phyloP scores from a whole-genome alignment of 164 flowering plant species.

The Stephania japonica region DNA sequence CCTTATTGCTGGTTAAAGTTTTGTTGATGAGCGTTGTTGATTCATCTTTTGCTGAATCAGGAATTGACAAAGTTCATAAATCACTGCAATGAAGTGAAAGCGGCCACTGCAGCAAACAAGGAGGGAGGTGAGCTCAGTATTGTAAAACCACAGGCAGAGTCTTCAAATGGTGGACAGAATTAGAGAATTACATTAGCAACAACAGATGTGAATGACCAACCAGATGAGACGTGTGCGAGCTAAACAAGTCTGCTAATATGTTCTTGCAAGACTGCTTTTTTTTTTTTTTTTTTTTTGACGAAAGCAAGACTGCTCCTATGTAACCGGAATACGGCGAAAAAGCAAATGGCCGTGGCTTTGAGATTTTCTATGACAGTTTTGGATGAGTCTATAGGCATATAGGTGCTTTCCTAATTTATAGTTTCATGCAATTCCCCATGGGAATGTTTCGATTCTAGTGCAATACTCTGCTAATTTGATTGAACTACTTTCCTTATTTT shows the following conservation, averaged over 20 bases:
- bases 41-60: constrained; percentile 22
- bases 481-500: too few species aligned
- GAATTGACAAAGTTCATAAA: constrained; percentile 77
- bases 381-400: too few species aligned
- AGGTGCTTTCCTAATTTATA: neutral
- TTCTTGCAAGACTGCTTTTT: neutral
- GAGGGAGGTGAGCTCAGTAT: constrained; percentile 70
- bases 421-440: neutral
- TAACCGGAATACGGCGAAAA: neutral
- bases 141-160: constrained; percentile 35
- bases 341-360: neutral
- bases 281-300: too few species aligned
- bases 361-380: neutral
- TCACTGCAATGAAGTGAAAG: constrained; percentile 66
- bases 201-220: neutral
- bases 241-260: neutral
- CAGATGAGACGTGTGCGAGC: neutral
- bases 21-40: neutral
- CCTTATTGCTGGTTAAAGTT: neutral
- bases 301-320: neutral
- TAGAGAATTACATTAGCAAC: constrained; percentile 7
- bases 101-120: constrained; percentile 64
- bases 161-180: constrained; percentile 24
- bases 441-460: neutral
- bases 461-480: too few species aligned